phyloP scores from a whole-genome alignment of 2,329 filamentous ascomycete genomes.

The Botrytis aclada region DNA sequence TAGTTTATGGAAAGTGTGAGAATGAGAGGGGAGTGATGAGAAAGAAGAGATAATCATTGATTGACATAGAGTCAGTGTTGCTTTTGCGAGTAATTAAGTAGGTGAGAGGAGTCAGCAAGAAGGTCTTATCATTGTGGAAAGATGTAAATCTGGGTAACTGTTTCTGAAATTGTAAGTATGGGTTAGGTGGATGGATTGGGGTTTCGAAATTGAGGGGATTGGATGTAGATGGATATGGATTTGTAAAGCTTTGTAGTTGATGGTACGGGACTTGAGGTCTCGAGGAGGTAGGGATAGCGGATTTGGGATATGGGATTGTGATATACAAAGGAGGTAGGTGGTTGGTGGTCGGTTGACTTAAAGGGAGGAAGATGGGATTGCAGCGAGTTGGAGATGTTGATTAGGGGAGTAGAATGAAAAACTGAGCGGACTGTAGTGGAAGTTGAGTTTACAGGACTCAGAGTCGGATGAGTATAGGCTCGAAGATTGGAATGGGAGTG shows the following conservation, averaged over 20 bases:
- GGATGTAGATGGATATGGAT: accelerated
- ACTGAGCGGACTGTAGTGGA: background rate
- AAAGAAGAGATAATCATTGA: background rate
- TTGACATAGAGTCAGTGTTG: background rate
- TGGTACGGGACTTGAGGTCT: background rate
- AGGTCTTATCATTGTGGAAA: background rate
- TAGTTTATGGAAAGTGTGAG: too few relatives aligned
- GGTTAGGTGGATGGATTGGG: too few relatives aligned
- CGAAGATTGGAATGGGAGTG: too few relatives aligned
- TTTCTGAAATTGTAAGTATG: too few relatives aligned
- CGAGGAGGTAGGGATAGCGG: background rate
- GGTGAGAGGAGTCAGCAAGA: background rate
- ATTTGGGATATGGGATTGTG: background rate
- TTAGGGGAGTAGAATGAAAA: too few relatives aligned
- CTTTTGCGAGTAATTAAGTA: background rate
- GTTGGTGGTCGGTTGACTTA: background rate
- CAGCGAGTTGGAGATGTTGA: background rate
- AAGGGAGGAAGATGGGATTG: background rate
- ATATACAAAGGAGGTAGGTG: background rate
- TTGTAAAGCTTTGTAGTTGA: background rate
- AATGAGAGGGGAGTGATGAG: too few relatives aligned
- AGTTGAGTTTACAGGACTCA: background rate
- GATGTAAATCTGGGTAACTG: too few relatives aligned
- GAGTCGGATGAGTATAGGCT: background rate
- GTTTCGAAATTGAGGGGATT: accelerated